phyloP scores from a whole-genome alignment of 495 filamentous ascomycete species.

The Hypoxylon perforatum region DNA sequence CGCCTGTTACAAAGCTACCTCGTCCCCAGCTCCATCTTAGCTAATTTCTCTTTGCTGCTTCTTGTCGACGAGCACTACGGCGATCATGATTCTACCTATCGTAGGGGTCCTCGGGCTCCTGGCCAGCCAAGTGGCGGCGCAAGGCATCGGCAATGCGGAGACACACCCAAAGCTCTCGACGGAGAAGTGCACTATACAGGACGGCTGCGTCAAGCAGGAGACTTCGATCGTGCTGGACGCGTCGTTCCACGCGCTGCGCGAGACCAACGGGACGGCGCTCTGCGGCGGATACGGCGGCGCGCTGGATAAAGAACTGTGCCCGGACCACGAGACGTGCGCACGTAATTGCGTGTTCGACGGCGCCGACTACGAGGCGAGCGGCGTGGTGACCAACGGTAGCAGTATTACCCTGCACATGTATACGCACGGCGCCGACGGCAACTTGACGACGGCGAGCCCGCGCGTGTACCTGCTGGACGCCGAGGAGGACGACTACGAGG shows the following conservation, averaged over 20 bases:
- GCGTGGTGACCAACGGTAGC: constrained; percentile 65
- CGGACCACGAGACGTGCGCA: constrained; percentile 64
- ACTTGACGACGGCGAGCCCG: constrained; percentile 63
- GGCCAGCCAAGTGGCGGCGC: constrained; percentile 10
- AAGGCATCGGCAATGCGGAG: constrained; percentile 29
- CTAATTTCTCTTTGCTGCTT: not conserved
- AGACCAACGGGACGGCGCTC: constrained; percentile 59
- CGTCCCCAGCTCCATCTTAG: constrained; percentile 4
- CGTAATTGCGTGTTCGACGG: constrained; percentile 70
- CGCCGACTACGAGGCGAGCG: constrained; percentile 69
- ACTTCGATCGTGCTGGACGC: constrained; percentile 72
- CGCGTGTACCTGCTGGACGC: constrained; percentile 70
- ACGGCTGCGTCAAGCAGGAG: constrained; percentile 62
- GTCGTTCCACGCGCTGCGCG: constrained; percentile 73
- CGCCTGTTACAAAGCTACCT: constrained; percentile 1
- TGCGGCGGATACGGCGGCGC: constrained; percentile 47
- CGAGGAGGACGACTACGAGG: constrained; percentile 64
- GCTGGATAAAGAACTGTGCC: constrained; percentile 66
- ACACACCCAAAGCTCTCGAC: constrained; percentile 68
- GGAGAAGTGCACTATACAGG: constrained; percentile 62
- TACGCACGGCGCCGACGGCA: constrained; percentile 50
- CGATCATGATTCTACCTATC: constrained; percentile 24
- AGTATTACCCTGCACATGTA: constrained; percentile 66
- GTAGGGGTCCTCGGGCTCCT: constrained; percentile 16
- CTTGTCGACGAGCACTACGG: not conserved